Conservation (phyloP, 345 rosid genomes). For the Lepidium africanum region DNA sequence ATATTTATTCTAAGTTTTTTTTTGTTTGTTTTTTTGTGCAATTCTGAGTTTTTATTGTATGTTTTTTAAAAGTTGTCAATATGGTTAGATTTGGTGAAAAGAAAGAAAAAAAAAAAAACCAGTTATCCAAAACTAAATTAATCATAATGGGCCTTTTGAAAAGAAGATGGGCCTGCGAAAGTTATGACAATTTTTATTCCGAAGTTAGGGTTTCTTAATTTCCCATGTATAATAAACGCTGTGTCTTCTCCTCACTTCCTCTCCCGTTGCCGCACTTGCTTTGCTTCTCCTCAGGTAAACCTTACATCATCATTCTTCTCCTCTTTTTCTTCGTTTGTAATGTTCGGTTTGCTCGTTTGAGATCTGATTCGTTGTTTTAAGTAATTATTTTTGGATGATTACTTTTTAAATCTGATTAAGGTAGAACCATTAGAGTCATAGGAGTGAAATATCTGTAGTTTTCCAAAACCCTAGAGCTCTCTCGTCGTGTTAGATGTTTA, state of each 20-base stretch:
- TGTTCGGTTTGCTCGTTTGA: neutral
- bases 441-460: neutral
- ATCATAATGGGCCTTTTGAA: neutral
- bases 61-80: too few species aligned
- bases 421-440: neutral
- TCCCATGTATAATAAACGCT: conserved; percentile 1
- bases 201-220: neutral
- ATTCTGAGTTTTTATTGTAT: too few species aligned
- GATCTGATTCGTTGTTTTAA: neutral
- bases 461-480: neutral
- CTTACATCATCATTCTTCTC: neutral
- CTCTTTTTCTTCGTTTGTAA: neutral
- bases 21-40: too few species aligned
- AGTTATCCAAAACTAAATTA: too few species aligned
- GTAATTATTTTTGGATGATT: neutral
- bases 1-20: too few species aligned
- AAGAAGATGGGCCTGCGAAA: neutral
- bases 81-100: too few species aligned
- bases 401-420: neutral
- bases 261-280: conserved; percentile 24
- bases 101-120: too few species aligned
- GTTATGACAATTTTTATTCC: neutral
- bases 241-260: neutral
- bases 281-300: conserved; percentile 19
- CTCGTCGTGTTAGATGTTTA: neutral